Evolutionary conservation across 306 rosid species (phyloP), one percentile per base, ranked within the genome.

Genomic region (Leucaena leucocephala): DNA sequence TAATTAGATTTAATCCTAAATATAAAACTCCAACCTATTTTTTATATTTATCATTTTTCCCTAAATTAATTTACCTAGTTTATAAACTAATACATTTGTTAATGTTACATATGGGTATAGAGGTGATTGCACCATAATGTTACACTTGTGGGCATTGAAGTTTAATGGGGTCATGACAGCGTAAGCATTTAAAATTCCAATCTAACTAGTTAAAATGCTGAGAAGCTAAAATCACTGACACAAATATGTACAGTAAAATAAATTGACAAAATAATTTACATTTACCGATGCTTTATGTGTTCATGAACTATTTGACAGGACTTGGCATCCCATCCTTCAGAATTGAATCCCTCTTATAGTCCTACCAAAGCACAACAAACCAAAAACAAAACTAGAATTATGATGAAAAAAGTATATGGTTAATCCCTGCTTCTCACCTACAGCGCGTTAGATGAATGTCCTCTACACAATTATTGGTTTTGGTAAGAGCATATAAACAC

Each of bases 191-290:
- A 44, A 62, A 52, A 74, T 12, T 2, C 14, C 10, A 2, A 9
- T 49, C 39, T 69, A 22, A 8, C 38, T 6, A 45, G 65, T 58
- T 39, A 34, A 79, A 72, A 27, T 3, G 54, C 12, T 59, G 48
- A 50, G 38, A 57, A 42, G 36, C 85, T 59, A 68, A 68, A 78
- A 42, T 52, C 45, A 35, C 49, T 6, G 4, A 33, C n/a, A 17
- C 58, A 13, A 61, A 46, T 6, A 68, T 69, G 72, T 84, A 57
- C 69, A 74, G 48, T 44, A 69, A 67, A 74, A 73, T 22, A 21
- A 78, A 68, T 49, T 74, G 19, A 40, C 54, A 65, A 40, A 44
- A 69, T 27, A 19, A 69, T 69, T 69, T 69, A 69, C 40, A 45
- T 69, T 45, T 45, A 44, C n/a, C 10, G 21, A 48, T 73, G 68